These are phyloP conservation scores for Magnolia changhungtana DNA, from an alignment of 164 flowering plant genomes.

Conservation along the genomic window DNA sequence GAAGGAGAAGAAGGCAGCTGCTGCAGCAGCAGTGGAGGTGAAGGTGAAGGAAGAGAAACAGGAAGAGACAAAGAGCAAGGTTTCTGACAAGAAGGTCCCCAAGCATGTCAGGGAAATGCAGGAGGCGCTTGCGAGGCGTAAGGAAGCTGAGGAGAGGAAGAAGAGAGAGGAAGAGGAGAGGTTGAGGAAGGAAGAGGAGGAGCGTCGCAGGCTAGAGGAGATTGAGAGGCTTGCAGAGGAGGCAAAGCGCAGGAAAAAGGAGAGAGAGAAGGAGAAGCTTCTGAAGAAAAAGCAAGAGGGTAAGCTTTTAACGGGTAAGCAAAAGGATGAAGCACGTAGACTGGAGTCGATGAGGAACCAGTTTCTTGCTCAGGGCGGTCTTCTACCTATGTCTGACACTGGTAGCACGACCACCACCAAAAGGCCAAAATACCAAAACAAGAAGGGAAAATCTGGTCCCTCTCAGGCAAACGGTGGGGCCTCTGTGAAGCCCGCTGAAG, in stretches of 20 bases:
- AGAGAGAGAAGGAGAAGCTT: constrained; percentile 87
- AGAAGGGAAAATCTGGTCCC: constrained; percentile 55
- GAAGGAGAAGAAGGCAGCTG: constrained; percentile 1
- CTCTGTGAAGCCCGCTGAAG: constrained; percentile 31
- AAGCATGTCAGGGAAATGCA: constrained; percentile 99
- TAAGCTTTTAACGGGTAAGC: constrained; percentile 73
- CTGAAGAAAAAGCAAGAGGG: constrained; percentile 81
- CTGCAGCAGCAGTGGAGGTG: constrained; percentile 31
- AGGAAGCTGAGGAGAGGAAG: constrained; percentile 81
- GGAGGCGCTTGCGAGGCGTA: constrained; percentile 75
- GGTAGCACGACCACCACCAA: constrained; percentile 39
- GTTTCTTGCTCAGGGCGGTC: constrained; percentile 56
- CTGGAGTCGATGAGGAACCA: constrained; percentile 79
- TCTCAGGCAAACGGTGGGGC: constrained; percentile 48
- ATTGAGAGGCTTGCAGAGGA: constrained; percentile 81
- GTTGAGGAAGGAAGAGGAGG: constrained; percentile 88
- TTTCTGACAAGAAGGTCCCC: constrained; percentile 68
- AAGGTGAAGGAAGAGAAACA: constrained; percentile 33
- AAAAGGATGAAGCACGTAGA: constrained; percentile 86
- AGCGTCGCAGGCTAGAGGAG: constrained; percentile 69
- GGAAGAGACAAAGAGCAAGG: constrained; percentile 48
- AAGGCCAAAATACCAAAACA: constrained; percentile 67
- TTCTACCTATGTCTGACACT: constrained; percentile 40
- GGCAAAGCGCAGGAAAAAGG: constrained; percentile 75
- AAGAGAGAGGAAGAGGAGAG: constrained; percentile 90